These are phyloP conservation scores for Nepenthes alata DNA, from an alignment of 179 eudicot genomes.

Conservation along the genomic window DNA sequence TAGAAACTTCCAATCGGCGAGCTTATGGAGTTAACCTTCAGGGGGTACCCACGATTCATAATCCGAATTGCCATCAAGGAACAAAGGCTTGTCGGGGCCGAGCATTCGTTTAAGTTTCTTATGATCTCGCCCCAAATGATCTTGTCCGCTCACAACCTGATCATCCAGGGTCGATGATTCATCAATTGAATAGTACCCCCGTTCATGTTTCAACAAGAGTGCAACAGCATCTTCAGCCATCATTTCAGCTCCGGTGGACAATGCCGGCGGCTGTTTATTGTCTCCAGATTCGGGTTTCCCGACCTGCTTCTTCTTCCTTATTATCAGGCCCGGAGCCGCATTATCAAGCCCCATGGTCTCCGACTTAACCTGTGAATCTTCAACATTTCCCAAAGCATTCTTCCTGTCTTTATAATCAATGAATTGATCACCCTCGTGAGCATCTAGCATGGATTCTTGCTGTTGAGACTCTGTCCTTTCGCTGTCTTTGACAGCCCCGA, in stretches of 20 bases:
- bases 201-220: slow-evolving; percentile 66
- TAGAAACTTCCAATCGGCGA: neutral
- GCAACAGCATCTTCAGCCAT: slow-evolving; percentile 76
- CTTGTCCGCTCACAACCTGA: slow-evolving; percentile 14
- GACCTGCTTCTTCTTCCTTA: slow-evolving; percentile 70
- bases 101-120: slow-evolving; percentile 50
- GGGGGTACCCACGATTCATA: slow-evolving; percentile 87
- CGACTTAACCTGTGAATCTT: neutral
- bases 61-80: slow-evolving; percentile 26
- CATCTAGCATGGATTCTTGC: slow-evolving; percentile 24
- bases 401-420: slow-evolving; percentile 84
- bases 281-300: slow-evolving; percentile 19
- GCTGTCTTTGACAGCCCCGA: slow-evolving; percentile 63
- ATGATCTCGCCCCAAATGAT: slow-evolving; percentile 24
- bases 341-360: slow-evolving; percentile 38
- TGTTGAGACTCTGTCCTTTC: slow-evolving; percentile 33
- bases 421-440: slow-evolving; percentile 48
- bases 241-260: slow-evolving; percentile 23
- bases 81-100: slow-evolving; percentile 77
- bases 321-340: slow-evolving; percentile 86
- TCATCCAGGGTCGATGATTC: slow-evolving; percentile 24
- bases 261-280: slow-evolving; percentile 14
- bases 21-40: slow-evolving; percentile 39
- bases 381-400: slow-evolving; percentile 25
- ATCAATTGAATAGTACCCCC: slow-evolving; percentile 40